Percentiles rank a stretch among this genome's conserved stretches.
phyloP scores from a whole-genome alignment of 1,139 yeast species.

The Taiozyma onychis region DNA sequence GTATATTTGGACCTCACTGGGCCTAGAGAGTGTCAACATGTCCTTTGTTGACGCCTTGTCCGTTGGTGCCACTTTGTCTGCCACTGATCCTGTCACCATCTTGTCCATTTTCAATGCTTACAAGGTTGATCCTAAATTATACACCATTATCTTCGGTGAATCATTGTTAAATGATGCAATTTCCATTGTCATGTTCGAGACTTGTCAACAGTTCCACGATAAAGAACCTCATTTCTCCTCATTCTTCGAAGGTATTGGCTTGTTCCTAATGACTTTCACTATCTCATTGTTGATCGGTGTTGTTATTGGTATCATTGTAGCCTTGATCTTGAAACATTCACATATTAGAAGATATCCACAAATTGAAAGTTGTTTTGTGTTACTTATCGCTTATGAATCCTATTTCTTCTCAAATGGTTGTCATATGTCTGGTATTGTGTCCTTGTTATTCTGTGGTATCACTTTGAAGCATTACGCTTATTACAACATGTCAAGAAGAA shows the following conservation, averaged over 20 bases:
- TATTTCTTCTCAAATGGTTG: slow-evolving; percentile 98
- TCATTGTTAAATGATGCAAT: slow-evolving; percentile 94
- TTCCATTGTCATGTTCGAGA: slow-evolving; percentile 98
- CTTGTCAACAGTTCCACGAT: slow-evolving; percentile 95
- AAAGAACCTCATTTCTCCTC: slow-evolving; percentile 70
- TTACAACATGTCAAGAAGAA: slow-evolving; percentile 93
- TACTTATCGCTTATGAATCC: slow-evolving; percentile 89
- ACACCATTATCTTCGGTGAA: slow-evolving; percentile 96
- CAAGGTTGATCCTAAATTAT: slow-evolving; percentile 94
- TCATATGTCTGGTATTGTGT: slow-evolving; percentile 98
- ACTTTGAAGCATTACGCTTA: slow-evolving; percentile 96
- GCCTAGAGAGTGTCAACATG: slow-evolving; percentile 79
- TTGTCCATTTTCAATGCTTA: slow-evolving; percentile 94
- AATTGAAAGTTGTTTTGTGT: slow-evolving; percentile 89
- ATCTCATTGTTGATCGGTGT: slow-evolving; percentile 91
- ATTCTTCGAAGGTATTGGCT: slow-evolving; percentile 87
- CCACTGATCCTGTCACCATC: slow-evolving; percentile 98
- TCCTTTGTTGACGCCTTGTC: slow-evolving; percentile 96
- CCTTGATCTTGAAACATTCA: slow-evolving; percentile 84
- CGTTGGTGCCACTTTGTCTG: slow-evolving; percentile 95
- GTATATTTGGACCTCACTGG: slow-evolving; percentile 86
- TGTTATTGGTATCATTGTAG: slow-evolving; percentile 80
- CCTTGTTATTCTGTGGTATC: slow-evolving; percentile 91
- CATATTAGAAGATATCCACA: slow-evolving; percentile 92
- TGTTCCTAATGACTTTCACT: slow-evolving; percentile 90